A percentile compares a stretch with the other conserved stretches of the same genome.
Evolutionary conservation across 345 rosid species (phyloP).

Genomic region (Arabidopsis arenosa): DNA sequence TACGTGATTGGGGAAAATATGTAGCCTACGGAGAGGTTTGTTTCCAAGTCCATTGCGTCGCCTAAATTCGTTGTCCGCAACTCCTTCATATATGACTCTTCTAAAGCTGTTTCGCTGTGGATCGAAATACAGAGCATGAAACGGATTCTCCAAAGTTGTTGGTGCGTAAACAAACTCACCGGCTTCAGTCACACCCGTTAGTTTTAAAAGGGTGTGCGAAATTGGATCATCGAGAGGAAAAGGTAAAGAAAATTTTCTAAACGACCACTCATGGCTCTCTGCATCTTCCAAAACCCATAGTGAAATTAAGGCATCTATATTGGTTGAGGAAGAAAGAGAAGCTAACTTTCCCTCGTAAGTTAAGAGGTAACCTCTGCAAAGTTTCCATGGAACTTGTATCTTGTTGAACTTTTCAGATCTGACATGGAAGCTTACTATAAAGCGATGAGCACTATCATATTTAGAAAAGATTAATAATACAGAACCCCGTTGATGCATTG

Average conservation of each 20-base stretch:
- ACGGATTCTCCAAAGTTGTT: too few relatives aligned
- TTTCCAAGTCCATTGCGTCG: neutral
- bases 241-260: neutral
- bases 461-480: neutral
- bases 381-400: neutral
- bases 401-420: too few relatives aligned
- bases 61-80: neutral
- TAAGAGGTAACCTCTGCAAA: neutral
- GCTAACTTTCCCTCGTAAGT: conserved; percentile 6
- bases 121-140: neutral
- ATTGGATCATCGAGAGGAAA: neutral
- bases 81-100: conserved; percentile 3
- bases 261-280: neutral
- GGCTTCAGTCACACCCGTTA: too few relatives aligned
- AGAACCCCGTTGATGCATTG: neutral
- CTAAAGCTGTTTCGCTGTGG: neutral
- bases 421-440: too few relatives aligned
- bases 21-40: neutral
- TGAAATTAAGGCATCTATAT: neutral
- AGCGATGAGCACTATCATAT: neutral
- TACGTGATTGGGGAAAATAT: neutral
- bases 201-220: too few relatives aligned
- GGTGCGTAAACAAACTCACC: too few relatives aligned
- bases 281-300: neutral
- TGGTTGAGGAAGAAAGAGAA: neutral